phyloP scores from a whole-genome alignment of 2,329 filamentous ascomycete genomes.

The Ramichloridium luteum region DNA sequence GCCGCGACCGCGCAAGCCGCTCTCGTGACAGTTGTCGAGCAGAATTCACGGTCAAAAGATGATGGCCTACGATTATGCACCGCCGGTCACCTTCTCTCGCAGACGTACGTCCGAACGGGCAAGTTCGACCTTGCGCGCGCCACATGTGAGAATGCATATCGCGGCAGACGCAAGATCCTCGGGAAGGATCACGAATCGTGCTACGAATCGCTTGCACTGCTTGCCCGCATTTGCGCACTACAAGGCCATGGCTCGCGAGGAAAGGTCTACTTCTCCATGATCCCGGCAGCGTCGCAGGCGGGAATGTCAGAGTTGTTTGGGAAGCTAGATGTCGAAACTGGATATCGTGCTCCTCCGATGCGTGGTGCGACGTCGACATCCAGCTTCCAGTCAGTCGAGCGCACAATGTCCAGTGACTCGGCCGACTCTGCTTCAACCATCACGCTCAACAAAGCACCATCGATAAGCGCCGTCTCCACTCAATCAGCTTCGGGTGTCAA shows the following conservation, averaged over 20 bases:
- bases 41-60: slow-evolving; percentile 1
- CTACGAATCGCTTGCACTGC: slow-evolving; percentile 8
- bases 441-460: too few species aligned
- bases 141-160: slow-evolving; percentile 8
- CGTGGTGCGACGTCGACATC: too few species aligned
- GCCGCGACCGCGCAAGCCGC: slow-evolving; percentile 14
- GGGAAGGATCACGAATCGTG: slow-evolving; percentile 6
- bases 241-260: slow-evolving; percentile 6
- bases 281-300: slow-evolving; percentile 4
- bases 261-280: slow-evolving; percentile 7
- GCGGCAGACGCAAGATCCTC: slow-evolving; percentile 7
- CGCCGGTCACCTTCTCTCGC: slow-evolving; percentile 9
- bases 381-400: too few species aligned
- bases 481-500: too few species aligned
- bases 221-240: slow-evolving; percentile 9
- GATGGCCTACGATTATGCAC: slow-evolving; percentile 7
- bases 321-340: neutral
- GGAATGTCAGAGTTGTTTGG: neutral
- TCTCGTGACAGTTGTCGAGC: slow-evolving; percentile 8
- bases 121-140: slow-evolving; percentile 9
- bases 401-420: too few species aligned
- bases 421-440: too few species aligned
- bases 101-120: slow-evolving; percentile 5
- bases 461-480: too few species aligned
- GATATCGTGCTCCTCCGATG: neutral